Base-by-base conservation (phyloP, 768 basidiomycete genomes). In the Tylopilus sp. region DNA sequence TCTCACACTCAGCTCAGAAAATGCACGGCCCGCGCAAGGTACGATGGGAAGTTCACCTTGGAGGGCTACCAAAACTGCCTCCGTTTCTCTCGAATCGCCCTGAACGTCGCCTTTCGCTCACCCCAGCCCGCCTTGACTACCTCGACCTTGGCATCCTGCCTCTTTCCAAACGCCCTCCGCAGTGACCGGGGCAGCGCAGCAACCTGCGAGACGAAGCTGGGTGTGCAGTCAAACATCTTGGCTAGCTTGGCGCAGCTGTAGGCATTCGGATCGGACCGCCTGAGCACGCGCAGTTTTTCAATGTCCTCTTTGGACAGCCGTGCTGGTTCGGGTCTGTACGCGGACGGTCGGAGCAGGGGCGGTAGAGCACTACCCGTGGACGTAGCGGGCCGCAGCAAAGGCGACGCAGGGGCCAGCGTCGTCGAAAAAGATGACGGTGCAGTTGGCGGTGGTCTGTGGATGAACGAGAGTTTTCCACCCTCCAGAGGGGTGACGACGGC, bases 391-490 rank as follows among this genome's bases (percentile, higher is more conserved):
- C 73, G 73, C 15, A 92, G 77, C 5, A 92, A 74, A 0, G 91
- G 87, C 0, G 90, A 93, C 6, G 79, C 69, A 10, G 90, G 90
- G 9, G 77, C 73, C 6, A 81, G 81, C 6, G 81, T 84, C 50
- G 83, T 79, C 18, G 90, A 93, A 52, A 75, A 73, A 3, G 89
- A 88, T 17, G 88, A 76, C 9, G 86, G 85, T 10, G 83, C 79
- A 10, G 85, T 81, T 1, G 90, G 87, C 0, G 90, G 91, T n/a
- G 87, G 87, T 39, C 91, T 83, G 65, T 89, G 88, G 51, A 92
- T 83, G 66, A 92, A 92, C 0, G 88, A 88, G 49, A 91, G 68
- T 52, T 77, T 73, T 50, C 79, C 77, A 55, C 79, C 79, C 6
- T 72, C 67, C 20, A 86, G 68, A 9, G 69, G 50, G 10, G 75